Conservation (phyloP, 805 yeast species). For the Kurtzmaniella cleridarum region DNA sequence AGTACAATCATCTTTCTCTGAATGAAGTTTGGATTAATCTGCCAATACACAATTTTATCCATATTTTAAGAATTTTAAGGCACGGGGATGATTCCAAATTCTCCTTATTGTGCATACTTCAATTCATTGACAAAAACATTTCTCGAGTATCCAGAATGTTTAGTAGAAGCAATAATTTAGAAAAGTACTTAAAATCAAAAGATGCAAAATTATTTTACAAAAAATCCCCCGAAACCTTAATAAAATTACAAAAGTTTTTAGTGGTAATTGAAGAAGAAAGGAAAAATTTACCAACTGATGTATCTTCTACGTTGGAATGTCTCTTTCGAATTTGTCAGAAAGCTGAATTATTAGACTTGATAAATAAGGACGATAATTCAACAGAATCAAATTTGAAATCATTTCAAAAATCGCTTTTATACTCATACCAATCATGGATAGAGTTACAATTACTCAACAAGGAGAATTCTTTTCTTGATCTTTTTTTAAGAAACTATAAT, state of each 20-base stretch:
- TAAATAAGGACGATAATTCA: background rate
- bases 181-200: too few species aligned
- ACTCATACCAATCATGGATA: conserved; percentile 7
- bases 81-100: conserved; percentile 26
- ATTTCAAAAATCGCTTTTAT: conserved; percentile 18
- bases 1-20: conserved; percentile 36
- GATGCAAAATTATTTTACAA: background rate
- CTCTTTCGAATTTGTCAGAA: too few species aligned
- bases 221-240: background rate
- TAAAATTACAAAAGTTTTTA: background rate
- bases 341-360: too few species aligned
- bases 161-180: conserved; percentile 1
- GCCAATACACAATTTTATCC: conserved; percentile 40
- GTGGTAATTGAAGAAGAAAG: background rate
- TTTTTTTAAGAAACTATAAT: conserved; percentile 37
- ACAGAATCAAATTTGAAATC: conserved; percentile 8
- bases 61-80: conserved; percentile 40
- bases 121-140: conserved; percentile 20
- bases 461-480: conserved; percentile 26
- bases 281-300: background rate
- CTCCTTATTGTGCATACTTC: conserved; percentile 22
- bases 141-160: conserved; percentile 24
- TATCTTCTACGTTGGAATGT: too few species aligned
- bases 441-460: conserved; percentile 1
- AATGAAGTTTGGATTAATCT: conserved; percentile 49